Conservation (phyloP, 2,329 filamentous ascomycete species). For the Ceratocystis harringtonii region DNA sequence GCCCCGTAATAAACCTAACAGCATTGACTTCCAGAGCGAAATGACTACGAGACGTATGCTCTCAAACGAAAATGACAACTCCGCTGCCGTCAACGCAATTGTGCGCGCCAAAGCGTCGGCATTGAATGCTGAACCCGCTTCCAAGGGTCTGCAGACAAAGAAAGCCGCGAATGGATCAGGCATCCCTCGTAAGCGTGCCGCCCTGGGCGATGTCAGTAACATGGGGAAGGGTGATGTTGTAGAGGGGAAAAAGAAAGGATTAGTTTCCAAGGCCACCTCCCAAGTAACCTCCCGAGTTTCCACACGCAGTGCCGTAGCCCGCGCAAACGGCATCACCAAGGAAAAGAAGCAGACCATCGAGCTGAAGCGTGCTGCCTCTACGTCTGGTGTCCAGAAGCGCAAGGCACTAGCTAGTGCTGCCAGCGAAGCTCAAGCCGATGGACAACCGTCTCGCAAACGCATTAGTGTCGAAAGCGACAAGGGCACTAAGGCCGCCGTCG, state of each 20-base stretch:
- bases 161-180: conserved; percentile 42
- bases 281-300: conserved; percentile 65
- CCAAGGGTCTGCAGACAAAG: conserved; percentile 54
- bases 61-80: conserved; percentile 92
- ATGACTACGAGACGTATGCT: conserved; percentile 39
- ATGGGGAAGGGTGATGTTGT: conserved; percentile 60
- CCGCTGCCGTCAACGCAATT: conserved; percentile 62
- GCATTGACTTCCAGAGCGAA: conserved; percentile 16
- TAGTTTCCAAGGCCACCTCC: conserved; percentile 59
- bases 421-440: conserved; percentile 12
- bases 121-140: conserved; percentile 38
- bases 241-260: conserved; percentile 68
- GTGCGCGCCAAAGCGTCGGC: conserved; percentile 86
- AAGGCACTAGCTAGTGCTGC: conserved; percentile 33
- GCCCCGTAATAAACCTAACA: not conserved
- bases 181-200: conserved; percentile 56
- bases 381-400: conserved; percentile 61
- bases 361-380: conserved; percentile 57
- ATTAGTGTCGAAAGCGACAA: conserved; percentile 35
- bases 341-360: conserved; percentile 50
- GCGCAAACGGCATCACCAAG: conserved; percentile 50
- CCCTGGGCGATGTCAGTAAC: conserved; percentile 90
- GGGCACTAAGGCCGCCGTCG: conserved; percentile 21
- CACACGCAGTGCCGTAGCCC: conserved; percentile 41
- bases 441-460: conserved; percentile 45